Evolutionary conservation across 768 basidiomycete genomes (phyloP).

Genomic region (Leccinum fibrillosum): DNA sequence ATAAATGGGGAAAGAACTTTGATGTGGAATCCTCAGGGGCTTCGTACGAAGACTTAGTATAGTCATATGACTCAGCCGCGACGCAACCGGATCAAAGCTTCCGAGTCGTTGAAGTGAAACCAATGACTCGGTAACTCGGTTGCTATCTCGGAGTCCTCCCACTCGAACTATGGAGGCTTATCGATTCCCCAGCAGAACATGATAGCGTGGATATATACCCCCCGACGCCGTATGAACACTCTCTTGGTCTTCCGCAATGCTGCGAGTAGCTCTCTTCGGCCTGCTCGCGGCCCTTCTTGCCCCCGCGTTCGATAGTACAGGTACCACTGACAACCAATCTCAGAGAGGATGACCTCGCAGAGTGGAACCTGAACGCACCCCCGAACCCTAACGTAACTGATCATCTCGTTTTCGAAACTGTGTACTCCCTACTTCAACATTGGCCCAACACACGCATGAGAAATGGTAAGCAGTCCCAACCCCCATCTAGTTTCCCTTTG

Average conservation of each 20-base stretch:
- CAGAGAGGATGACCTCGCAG: neutral
- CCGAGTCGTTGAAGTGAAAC: too few species aligned
- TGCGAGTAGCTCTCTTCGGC: neutral
- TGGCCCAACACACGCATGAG: constrained; percentile 48
- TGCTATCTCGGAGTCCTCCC: too few species aligned
- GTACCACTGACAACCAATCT: constrained; percentile 3
- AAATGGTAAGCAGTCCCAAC: constrained; percentile 31
- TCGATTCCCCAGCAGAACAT: too few species aligned
- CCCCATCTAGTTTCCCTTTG: constrained; percentile 11
- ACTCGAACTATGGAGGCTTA: too few species aligned
- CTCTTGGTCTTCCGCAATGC: neutral
- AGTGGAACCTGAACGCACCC: constrained; percentile 23
- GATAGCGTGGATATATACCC: too few species aligned
- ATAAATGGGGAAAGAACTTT: too few species aligned
- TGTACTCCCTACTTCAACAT: constrained; percentile 35
- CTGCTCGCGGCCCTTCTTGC: neutral
- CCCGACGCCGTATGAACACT: too few species aligned
- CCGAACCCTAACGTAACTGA: constrained; percentile 28
- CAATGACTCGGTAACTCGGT: too few species aligned
- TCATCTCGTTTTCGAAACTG: constrained; percentile 24
- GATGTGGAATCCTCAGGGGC: too few species aligned
- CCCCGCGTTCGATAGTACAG: neutral
- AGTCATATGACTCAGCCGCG: too few species aligned
- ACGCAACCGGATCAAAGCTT: too few species aligned
- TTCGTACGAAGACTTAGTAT: too few species aligned